phyloP scores from a whole-genome alignment of 148 eudicot species.

The Limonium bicolor region DNA sequence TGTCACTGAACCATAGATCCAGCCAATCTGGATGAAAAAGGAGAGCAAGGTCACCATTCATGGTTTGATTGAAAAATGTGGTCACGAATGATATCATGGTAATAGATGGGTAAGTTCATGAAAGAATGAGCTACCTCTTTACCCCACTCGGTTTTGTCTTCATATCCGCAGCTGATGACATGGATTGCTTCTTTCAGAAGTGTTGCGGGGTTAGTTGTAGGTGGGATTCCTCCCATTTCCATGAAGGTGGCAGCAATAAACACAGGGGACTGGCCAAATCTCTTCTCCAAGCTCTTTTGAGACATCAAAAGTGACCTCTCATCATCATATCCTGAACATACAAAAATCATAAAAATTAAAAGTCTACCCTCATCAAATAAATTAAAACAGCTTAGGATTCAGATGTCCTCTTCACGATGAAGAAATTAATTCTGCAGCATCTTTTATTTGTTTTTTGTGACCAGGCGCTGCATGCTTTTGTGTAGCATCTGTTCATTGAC shows the following conservation, averaged over 20 bases:
- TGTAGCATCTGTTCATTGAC: too few species aligned
- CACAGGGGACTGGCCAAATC: conserved; percentile 92
- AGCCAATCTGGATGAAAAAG: conserved; percentile 33
- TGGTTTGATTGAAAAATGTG: background rate
- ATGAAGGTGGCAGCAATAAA: conserved; percentile 87
- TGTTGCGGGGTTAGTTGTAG: conserved; percentile 70
- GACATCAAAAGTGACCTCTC: conserved; percentile 87
- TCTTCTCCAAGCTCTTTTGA: conserved; percentile 86
- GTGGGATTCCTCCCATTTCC: conserved; percentile 88
- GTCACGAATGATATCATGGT: background rate
- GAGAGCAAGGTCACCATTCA: background rate
- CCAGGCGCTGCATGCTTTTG: too few species aligned
- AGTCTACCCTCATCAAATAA: too few species aligned
- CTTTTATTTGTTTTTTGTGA: too few species aligned
- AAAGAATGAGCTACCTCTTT: conserved; percentile 50
- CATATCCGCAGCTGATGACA: conserved; percentile 89
- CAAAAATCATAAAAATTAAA: too few species aligned
- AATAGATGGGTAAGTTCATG: background rate
- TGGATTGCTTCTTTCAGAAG: conserved; percentile 86
- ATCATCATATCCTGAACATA: conserved; percentile 61
- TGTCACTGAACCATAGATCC: conserved; percentile 61
- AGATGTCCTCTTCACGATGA: too few species aligned
- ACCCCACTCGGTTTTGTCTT: conserved; percentile 91
- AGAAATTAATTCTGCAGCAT: too few species aligned
- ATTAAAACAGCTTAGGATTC: too few species aligned